phyloP scores from a whole-genome alignment of 2,329 filamentous ascomycete genomes.

The Aureobasidium sp. region DNA sequence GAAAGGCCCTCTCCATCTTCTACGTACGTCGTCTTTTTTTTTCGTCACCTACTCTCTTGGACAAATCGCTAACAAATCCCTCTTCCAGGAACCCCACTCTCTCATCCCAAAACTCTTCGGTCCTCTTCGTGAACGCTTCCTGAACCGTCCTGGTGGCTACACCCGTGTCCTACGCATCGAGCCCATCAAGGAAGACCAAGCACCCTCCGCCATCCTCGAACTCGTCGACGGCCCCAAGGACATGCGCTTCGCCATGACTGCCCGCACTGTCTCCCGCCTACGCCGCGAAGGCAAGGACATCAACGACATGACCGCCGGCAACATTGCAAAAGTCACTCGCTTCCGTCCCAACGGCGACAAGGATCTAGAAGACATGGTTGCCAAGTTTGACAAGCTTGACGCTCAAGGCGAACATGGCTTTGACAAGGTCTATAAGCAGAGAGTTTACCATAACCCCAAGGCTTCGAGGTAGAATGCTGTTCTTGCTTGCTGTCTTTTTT shows the following conservation, averaged over 20 bases:
- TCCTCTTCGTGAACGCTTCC: slow-evolving; percentile 72
- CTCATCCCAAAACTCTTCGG: slow-evolving; percentile 84
- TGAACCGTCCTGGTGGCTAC: slow-evolving; percentile 76
- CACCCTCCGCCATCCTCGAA: slow-evolving; percentile 82
- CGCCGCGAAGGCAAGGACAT: slow-evolving; percentile 47
- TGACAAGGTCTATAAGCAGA: slow-evolving; percentile 29
- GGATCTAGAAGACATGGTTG: slow-evolving; percentile 57
- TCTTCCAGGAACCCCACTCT: slow-evolving; percentile 56
- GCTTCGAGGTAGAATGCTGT: slow-evolving; percentile 1
- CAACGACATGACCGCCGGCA: slow-evolving; percentile 66
- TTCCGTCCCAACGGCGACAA: slow-evolving; percentile 62
- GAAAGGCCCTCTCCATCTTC: slow-evolving; percentile 65
- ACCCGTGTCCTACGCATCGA: slow-evolving; percentile 91
- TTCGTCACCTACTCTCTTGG: not conserved
- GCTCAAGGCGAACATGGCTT: slow-evolving; percentile 29
- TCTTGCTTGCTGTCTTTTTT: not conserved
- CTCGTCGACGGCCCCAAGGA: slow-evolving; percentile 91
- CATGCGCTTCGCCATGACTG: slow-evolving; percentile 90
- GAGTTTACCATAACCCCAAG: slow-evolving; percentile 6
- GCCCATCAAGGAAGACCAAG: slow-evolving; percentile 81
- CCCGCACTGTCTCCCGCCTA: slow-evolving; percentile 66
- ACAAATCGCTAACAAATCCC: not conserved
- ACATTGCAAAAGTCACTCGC: slow-evolving; percentile 75
- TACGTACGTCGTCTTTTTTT: slow-evolving; percentile 55
- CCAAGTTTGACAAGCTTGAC: slow-evolving; percentile 34